phyloP scores from a whole-genome alignment of 2,329 filamentous ascomycete species.

The Botrytis medusae region DNA sequence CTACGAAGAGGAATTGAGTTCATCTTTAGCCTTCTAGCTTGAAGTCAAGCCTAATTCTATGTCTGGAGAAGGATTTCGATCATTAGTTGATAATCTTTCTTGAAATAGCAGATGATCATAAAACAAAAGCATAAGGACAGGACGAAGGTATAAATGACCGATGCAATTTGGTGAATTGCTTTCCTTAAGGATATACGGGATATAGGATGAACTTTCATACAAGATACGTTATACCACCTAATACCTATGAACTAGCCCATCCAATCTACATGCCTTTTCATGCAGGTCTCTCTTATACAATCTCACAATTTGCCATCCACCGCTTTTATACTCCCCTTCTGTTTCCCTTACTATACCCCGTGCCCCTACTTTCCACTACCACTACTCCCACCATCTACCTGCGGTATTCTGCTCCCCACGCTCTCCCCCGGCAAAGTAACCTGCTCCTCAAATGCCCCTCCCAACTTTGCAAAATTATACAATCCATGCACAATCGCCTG shows the following conservation, averaged over 20 bases:
- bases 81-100: not conserved
- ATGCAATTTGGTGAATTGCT: not conserved
- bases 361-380: not conserved
- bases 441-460: conserved; percentile 30
- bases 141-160: not conserved
- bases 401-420: conserved; percentile 9
- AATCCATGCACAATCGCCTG: conserved; percentile 27
- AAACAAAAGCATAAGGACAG: not conserved
- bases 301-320: no score
- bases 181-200: not conserved
- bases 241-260: not conserved
- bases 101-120: not conserved
- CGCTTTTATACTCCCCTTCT: not conserved
- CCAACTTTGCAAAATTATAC: conserved; percentile 32
- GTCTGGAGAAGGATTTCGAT: not conserved
- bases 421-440: conserved; percentile 30
- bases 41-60: not conserved
- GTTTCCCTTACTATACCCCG: not conserved
- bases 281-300: not conserved
- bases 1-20: not conserved
- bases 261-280: not conserved
- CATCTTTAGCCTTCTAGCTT: not conserved
- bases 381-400: not conserved
- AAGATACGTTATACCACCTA: not conserved
- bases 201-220: not conserved